A percentile compares a stretch with the other conserved stretches of the same genome.
These are phyloP conservation scores for Echria macrotheca DNA, from an alignment of 495 filamentous ascomycete genomes.

Conservation along the genomic window DNA sequence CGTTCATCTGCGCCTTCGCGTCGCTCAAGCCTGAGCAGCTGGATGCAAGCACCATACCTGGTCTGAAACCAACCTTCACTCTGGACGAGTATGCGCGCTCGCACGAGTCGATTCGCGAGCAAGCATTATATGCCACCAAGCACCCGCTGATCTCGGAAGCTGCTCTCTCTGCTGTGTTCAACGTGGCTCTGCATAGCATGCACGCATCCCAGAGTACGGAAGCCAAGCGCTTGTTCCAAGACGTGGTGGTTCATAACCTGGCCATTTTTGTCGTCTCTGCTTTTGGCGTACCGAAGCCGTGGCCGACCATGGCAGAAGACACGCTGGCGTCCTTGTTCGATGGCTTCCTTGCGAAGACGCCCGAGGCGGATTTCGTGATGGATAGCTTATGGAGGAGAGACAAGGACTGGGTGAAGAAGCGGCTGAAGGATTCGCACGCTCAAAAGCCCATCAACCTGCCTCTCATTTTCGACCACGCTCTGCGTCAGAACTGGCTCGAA, in stretches of 20 bases:
- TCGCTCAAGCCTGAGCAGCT: constrained; percentile 63
- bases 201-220: constrained; percentile 60
- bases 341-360: constrained; percentile 42
- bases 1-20: constrained; percentile 78
- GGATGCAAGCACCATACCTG: constrained; percentile 76
- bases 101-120: constrained; percentile 60
- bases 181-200: constrained; percentile 63
- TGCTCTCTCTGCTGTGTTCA: constrained; percentile 75
- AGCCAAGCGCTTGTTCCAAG: constrained; percentile 61
- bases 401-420: constrained; percentile 69
- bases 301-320: constrained; percentile 50
- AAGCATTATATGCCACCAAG: constrained; percentile 67
- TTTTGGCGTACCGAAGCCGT: constrained; percentile 54
- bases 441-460: constrained; percentile 69
- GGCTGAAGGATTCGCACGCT: constrained; percentile 73
- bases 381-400: constrained; percentile 86
- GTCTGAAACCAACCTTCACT: constrained; percentile 71
- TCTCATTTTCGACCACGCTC: constrained; percentile 75
- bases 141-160: constrained; percentile 86
- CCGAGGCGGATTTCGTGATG: constrained; percentile 74
- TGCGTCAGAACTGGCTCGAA: constrained; percentile 75
- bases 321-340: constrained; percentile 49
- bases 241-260: constrained; percentile 62
- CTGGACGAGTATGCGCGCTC: constrained; percentile 70
- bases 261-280: constrained; percentile 77